Evolutionary conservation across 2,329 filamentous ascomycete genomes (phyloP).

Genomic region (Podosphaera fusca): DNA sequence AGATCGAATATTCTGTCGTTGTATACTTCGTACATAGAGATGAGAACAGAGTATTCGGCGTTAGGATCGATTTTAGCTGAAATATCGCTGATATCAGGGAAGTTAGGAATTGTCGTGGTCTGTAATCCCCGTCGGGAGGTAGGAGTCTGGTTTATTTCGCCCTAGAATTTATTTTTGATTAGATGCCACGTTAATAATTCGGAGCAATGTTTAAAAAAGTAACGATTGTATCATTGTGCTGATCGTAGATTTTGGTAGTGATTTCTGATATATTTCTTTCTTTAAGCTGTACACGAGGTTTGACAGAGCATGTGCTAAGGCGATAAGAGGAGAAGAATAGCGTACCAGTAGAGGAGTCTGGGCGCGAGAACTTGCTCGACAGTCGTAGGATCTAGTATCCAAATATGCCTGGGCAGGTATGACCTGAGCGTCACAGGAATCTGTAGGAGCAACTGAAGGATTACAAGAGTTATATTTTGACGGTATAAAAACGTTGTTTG

Average conservation of each 20-base stretch:
- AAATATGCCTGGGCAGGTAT: constrained; percentile 54
- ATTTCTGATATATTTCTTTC: no score
- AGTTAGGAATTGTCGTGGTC: constrained; percentile 45
- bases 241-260: no score
- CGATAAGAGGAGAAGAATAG: constrained; percentile 10
- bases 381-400: constrained; percentile 53
- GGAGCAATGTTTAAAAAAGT: no score
- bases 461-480: constrained; percentile 36
- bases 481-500: constrained; percentile 43
- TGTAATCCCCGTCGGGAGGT: constrained; percentile 37
- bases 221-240: no score
- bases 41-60: constrained; percentile 64
- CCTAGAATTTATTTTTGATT: constrained; percentile 21
- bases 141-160: constrained; percentile 25
- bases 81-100: constrained; percentile 52
- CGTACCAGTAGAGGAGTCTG: constrained; percentile 48
- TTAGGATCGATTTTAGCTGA: constrained; percentile 40
- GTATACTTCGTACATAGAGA: constrained; percentile 98
- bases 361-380: constrained; percentile 28
- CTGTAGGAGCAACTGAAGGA: constrained; percentile 50
- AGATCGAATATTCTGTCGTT: constrained; percentile 96
- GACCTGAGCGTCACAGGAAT: constrained; percentile 61
- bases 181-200: no score
- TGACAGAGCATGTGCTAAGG: neutral
- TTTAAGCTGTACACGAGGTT: no score